Base-by-base conservation (phyloP, 225 moss, liverwort and hornwort genomes). In the Lunularia cruciata region DNA sequence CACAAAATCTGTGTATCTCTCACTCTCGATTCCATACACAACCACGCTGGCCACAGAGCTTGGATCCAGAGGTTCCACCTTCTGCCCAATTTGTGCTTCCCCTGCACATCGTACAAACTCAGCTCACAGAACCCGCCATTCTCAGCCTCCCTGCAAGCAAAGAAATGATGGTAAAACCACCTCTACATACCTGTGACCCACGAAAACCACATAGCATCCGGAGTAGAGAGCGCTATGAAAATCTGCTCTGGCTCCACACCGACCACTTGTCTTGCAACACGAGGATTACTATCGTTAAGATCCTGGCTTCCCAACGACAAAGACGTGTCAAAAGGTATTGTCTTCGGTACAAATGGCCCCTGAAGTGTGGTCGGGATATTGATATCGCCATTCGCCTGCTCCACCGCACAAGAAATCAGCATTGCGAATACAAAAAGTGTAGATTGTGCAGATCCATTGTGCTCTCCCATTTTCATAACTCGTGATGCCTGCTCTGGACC, bases 181-280 rank as follows among this genome's bases (percentile, higher is more conserved):
- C 1, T 32, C 32, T 23, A 51, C 73, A 46, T 69, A 90, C 95
- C 96, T 12, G 96, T 98, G 71, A 86, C 61, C 96, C 96, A 98
- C 9, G 90, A 75, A 73, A 98, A 47, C 84, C 93, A 92, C 81
- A 93, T 81, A 37, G 90, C 82, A 75, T 86, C 89, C 12, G 92
- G 89, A 25, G 85, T 82, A 16, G 96, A 93, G 25, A 91, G 83
- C 8, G 92, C 90, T 76, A 98, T 60, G 4, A 84, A 82, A 58
- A 93, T 86, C 80, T 98, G 93, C 67, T 98, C 96, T 2, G 92
- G 96, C 6, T 76, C 76, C 78, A 82, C 62, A 19, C 84, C 89
- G 3, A 65, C 58, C 34, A 77, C 90, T 13, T 45, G 77, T 81
- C 90, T 87, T 60, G 67, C 78, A 33, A 98, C 86, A 39, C 88